Conservation (phyloP, 2,329 filamentous ascomycete species). For the Cladosporium austrohemisphaericum region DNA sequence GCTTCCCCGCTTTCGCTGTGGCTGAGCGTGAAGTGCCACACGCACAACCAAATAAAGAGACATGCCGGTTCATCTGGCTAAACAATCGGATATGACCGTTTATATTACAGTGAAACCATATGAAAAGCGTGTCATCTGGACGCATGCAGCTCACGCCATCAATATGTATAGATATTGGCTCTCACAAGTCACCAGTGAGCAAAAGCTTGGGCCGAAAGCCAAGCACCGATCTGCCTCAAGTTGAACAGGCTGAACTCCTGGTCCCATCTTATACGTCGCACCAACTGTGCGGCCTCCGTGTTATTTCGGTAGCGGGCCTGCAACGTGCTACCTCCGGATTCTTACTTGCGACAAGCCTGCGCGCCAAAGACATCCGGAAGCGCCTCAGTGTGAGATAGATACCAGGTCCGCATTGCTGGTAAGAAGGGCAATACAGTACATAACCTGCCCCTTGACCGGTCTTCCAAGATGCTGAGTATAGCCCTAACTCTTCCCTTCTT, state of each 20-base stretch:
- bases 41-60: no score
- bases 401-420: background rate
- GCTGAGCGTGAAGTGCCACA: no score
- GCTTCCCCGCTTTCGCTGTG: no score
- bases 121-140: no score
- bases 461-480: background rate
- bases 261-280: constrained; percentile 6
- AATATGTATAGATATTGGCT: no score
- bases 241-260: constrained; percentile 9
- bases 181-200: no score
- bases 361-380: background rate
- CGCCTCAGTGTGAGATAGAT: constrained; percentile 7
- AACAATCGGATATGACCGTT: no score
- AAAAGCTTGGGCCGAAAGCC: constrained; percentile 12
- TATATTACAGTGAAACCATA: no score
- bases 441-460: constrained; percentile 2
- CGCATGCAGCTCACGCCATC: no score
- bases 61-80: no score
- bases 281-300: constrained; percentile 6
- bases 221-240: constrained; percentile 3
- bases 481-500: constrained; percentile 1
- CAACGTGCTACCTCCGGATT: constrained; percentile 4
- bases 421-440: constrained; percentile 3
- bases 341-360: constrained; percentile 12
- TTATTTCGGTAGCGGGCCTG: constrained; percentile 14